Evolutionary conservation across 2,329 filamentous ascomycete species (phyloP), one percentile per base, ranked within the genome.

Genomic region (Hymenotorrendiella dingleyae): DNA sequence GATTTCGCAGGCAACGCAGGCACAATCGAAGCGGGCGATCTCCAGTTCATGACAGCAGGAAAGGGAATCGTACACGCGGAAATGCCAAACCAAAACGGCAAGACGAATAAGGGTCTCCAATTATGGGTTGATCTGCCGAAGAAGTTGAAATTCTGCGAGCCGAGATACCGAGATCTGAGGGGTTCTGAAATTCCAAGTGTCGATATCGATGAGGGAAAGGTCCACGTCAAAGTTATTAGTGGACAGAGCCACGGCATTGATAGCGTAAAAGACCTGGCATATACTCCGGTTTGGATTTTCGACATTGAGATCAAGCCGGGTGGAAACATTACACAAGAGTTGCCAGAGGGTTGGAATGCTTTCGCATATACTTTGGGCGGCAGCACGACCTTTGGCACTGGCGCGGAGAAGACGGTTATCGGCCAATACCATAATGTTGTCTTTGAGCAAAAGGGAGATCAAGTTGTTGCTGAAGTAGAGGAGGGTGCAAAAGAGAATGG

Each of bases 31-130:
- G 67, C 84, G 0, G 91, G 91, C n/a, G 91, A 96, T 62, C 68
- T 97, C 36, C 91, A 97, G 62, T 97, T 97, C 73, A 97, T 97
- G 93, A 96, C 91, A 0, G 91, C 91, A 1, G 91, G 91, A 4
- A 72, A 76, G 16, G 91, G 91, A 30, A 94, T 97, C 57, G 85
- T 96, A 64, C 93, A 97, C 65, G 87, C 90, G 27, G 91, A 97
- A 67, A 96, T 97, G 89, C 91, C 91, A 8, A 76, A 78, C 42
- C 79, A 86, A 59, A 87, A 88, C 61, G 63, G 73, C 1, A 86
- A 93, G 61, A 86, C 83, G 46, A 95, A 90, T 63, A 75, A 94
- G 41, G 91, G 91, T 24, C 78, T 97, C 67, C 93, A 97, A 69
- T 73, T 97, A 17, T 97, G 93, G 91, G 90, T 97, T 35, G 91